Base-by-base conservation (phyloP, 192 early-diverging fungal species). In the Coemansia sp. region DNA sequence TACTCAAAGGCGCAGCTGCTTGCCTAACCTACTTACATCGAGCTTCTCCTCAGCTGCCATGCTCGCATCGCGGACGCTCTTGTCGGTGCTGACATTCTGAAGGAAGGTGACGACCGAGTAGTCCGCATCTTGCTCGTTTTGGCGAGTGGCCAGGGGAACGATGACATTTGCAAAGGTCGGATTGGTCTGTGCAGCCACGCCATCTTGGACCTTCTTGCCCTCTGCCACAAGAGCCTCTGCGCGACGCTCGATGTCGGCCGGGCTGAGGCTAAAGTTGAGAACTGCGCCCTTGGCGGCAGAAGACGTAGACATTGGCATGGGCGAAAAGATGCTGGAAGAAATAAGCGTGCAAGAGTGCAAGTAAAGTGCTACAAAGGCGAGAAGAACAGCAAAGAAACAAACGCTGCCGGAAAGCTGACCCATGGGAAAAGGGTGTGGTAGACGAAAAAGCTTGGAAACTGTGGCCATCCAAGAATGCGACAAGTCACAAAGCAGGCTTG, bases 31-130 rank as follows among this genome's bases (percentile, higher is more conserved):
- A 76, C 74, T 70, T 66, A 67, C 73, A 39, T 90, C 86, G 57
- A 86, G 82, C 31, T 67, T 71, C 50, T 86, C 84, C 58, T 89
- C 87, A 9, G 86, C 88, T 9, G 78, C 86, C 36, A 85, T 85
- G 26, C 87, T 83, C 23, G 90, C 90, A 21, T 89, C 90, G 59
- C 90, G 86, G 8, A 90, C 82, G 36, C 73, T 83, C 67, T 84
- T 85, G 60, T 90, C 84, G 33, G 79, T 71, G 68, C 79, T 81
- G 35, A 76, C 62, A 59, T 82, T 71, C 56, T 82, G 75, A 39
- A 85, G 28, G 46, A 84, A 79, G 14, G 73, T 73, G 24, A 69
- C 66, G 2, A 84, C 68, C 16, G 53, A 37, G 56, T 69, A 76
- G 5, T 79, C 70, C 2, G 68, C 71, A 28, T 59, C 24, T 5